These are phyloP conservation scores for Hymenoscyphus albidus DNA, from an alignment of 2,329 filamentous ascomycete genomes.

Conservation along the genomic window DNA sequence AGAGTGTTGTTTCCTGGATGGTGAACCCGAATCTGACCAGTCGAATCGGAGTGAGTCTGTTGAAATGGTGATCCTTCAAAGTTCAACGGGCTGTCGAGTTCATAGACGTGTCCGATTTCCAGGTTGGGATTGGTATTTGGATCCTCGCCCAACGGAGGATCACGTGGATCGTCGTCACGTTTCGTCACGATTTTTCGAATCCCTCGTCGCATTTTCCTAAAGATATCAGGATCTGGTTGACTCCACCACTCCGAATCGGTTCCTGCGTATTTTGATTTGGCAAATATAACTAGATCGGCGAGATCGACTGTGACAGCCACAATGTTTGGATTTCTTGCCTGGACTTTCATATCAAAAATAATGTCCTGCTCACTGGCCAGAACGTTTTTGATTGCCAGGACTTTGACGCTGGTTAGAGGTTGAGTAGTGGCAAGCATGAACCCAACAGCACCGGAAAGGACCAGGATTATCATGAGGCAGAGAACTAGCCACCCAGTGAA, in stretches of 20 bases:
- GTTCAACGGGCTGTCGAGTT: constrained; percentile 80
- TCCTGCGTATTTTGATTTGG: constrained; percentile 87
- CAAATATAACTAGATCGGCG: constrained; percentile 89
- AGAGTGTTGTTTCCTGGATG: constrained; percentile 87
- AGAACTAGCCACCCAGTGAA: constrained; percentile 85
- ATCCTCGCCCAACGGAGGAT: constrained; percentile 52
- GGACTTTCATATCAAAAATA: constrained; percentile 87
- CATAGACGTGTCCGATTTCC: constrained; percentile 81
- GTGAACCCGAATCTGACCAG: constrained; percentile 76
- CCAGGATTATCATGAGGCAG: constrained; percentile 73
- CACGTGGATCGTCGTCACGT: constrained; percentile 33
- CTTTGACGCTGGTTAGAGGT: constrained; percentile 72
- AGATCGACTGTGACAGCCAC: constrained; percentile 82
- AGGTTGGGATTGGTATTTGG: constrained; percentile 71
- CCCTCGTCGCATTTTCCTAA: constrained; percentile 34
- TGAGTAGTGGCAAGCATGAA: constrained; percentile 92
- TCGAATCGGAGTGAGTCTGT: constrained; percentile 65
- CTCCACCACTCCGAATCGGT: constrained; percentile 55
- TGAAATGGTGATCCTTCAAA: constrained; percentile 91
- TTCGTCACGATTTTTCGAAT: constrained; percentile 34
- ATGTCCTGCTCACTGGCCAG: constrained; percentile 91
- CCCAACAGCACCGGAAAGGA: constrained; percentile 79
- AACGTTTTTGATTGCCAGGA: constrained; percentile 81
- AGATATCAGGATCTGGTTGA: constrained; percentile 33
- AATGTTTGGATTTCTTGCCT: constrained; percentile 88